These are phyloP conservation scores for Ormosia emarginata DNA, from an alignment of 306 rosid species.

Conservation along the genomic window DNA sequence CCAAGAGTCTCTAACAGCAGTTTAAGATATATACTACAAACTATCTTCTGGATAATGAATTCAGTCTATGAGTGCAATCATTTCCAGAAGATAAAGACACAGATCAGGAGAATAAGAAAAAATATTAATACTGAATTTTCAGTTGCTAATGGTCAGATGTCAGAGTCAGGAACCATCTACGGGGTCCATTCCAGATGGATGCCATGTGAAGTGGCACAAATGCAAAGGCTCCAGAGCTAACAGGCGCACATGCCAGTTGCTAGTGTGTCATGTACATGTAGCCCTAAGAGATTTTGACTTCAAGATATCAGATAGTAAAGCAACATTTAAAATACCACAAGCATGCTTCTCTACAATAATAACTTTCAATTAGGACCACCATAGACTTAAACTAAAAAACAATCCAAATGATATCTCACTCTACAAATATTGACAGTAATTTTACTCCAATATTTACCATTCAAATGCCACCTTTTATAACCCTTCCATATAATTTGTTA, in stretches of 20 bases:
- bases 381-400: not conserved
- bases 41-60: not conserved
- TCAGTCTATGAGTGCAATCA: not conserved
- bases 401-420: not conserved
- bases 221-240: slow-evolving; percentile 19
- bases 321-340: not conserved
- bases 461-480: not conserved
- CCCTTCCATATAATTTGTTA: not conserved
- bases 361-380: not conserved
- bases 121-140: not conserved
- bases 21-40: not conserved
- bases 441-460: not conserved
- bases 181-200: slow-evolving; percentile 15
- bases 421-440: not conserved
- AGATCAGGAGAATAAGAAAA: not conserved
- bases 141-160: slow-evolving; percentile 10
- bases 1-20: not conserved
- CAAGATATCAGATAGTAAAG: not conserved
- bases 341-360: not conserved
- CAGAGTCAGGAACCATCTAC: not conserved
- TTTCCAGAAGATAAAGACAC: not conserved
- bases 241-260: not conserved
- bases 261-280: not conserved
- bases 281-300: not conserved
- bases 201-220: slow-evolving; percentile 14